These are phyloP conservation scores for Globisporangium paroecandrum DNA, from an alignment of 352 stramenopile genomes.

Conservation along the genomic window DNA sequence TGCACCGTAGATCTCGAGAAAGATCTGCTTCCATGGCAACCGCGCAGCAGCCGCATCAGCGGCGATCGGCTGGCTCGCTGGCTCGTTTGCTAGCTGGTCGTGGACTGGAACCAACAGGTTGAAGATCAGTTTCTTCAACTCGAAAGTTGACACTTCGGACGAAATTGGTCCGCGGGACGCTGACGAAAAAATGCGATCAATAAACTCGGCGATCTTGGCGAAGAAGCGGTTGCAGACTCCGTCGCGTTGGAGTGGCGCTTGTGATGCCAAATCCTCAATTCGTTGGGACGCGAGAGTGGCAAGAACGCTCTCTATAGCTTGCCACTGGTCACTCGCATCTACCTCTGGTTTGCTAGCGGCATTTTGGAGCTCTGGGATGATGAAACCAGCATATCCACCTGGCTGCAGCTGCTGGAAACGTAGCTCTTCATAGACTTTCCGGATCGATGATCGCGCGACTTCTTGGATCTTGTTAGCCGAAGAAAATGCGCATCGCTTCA, in stretches of 20 bases:
- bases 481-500: conserved; percentile 31
- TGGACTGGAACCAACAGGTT: conserved; percentile 49
- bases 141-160: conserved; percentile 40
- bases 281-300: conserved; percentile 27
- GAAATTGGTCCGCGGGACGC: conserved; percentile 4
- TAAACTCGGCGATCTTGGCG: conserved; percentile 43
- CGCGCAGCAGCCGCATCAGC: conserved; percentile 21
- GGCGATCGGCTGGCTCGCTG: conserved; percentile 9
- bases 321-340: conserved; percentile 37
- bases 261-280: conserved; percentile 19
- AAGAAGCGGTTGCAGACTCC: conserved; percentile 60
- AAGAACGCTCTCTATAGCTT: conserved; percentile 28
- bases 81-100: conserved; percentile 27
- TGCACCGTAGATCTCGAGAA: conserved; percentile 53
- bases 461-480: conserved; percentile 13
- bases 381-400: conserved; percentile 16
- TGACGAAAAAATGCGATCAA: conserved; percentile 51
- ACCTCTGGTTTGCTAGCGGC: conserved; percentile 24
- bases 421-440: conserved; percentile 26
- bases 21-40: conserved; percentile 56
- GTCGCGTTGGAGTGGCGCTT: conserved; percentile 18
- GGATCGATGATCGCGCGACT: background rate
- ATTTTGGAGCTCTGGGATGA: conserved; percentile 45
- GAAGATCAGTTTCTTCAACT: conserved; percentile 67
- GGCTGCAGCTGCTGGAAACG: conserved; percentile 8